Conservation (phyloP, 2,329 filamentous ascomycete species). For the Karstenula rhodostoma region DNA sequence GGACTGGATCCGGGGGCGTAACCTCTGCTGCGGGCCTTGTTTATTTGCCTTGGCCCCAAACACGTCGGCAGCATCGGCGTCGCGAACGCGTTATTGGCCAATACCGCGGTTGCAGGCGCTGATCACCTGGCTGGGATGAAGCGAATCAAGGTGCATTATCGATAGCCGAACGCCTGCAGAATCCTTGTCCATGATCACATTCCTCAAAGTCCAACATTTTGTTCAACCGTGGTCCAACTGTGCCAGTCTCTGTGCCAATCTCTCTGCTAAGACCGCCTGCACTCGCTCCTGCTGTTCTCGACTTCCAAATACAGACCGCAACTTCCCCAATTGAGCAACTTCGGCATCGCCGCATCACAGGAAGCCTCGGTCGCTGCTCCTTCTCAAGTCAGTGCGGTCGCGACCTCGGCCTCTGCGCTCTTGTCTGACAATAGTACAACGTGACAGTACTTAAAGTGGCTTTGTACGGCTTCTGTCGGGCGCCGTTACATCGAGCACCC, state of each 20-base stretch:
- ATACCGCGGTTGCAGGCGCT: slow-evolving; percentile 30
- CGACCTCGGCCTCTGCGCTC: slow-evolving; percentile 26
- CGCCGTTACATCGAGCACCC: slow-evolving; percentile 20
- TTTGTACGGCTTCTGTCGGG: slow-evolving; percentile 24
- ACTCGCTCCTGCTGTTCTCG: slow-evolving; percentile 12
- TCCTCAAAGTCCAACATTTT: slow-evolving; percentile 25
- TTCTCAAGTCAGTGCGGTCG: slow-evolving; percentile 29
- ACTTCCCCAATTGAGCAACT: slow-evolving; percentile 13
- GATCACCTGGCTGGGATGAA: slow-evolving; percentile 33
- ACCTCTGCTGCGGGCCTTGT: neutral
- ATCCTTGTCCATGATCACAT: slow-evolving; percentile 35
- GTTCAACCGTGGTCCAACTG: slow-evolving; percentile 28
- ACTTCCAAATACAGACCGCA: slow-evolving; percentile 6
- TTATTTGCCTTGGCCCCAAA: slow-evolving; percentile 4
- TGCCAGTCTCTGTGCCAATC: neutral
- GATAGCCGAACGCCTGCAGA: slow-evolving; percentile 29
- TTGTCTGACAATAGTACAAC: slow-evolving; percentile 19
- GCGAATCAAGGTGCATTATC: slow-evolving; percentile 30
- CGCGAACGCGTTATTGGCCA: slow-evolving; percentile 27
- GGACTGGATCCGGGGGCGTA: neutral
- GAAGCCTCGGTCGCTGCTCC: slow-evolving; percentile 42
- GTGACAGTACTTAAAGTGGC: slow-evolving; percentile 38
- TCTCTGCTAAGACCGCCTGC: slow-evolving; percentile 17
- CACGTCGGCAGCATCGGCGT: slow-evolving; percentile 5
- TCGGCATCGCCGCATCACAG: slow-evolving; percentile 45